Conservation (phyloP, 768 basidiomycete genomes). For the Suillus occidentalis region DNA sequence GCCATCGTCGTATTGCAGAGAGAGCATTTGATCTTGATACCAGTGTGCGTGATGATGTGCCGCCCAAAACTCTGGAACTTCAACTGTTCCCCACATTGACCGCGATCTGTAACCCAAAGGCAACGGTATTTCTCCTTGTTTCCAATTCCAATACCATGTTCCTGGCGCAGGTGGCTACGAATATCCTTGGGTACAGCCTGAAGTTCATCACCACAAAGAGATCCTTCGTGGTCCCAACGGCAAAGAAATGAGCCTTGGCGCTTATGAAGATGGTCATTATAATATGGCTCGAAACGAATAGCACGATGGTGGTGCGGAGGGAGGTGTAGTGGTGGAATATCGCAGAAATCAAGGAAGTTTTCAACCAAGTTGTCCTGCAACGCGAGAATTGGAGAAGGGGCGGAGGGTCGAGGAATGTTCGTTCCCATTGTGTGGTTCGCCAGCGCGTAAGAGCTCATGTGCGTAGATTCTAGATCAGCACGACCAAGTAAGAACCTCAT, state of each 20-base stretch:
- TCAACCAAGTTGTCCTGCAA: neutral
- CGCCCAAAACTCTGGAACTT: neutral
- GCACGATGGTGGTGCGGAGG: neutral
- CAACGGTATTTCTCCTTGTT: neutral
- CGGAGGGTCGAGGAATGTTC: neutral
- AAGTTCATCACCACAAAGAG: neutral
- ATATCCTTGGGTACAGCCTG: neutral
- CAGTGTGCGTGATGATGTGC: neutral
- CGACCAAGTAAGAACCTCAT: neutral
- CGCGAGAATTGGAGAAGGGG: neutral
- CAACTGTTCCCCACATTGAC: neutral
- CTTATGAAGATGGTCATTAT: neutral
- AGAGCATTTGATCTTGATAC: neutral
- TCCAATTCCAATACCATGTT: neutral
- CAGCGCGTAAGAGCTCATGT: neutral
- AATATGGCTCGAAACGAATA: neutral
- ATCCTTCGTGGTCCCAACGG: neutral
- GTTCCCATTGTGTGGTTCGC: neutral
- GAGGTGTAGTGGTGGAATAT: neutral
- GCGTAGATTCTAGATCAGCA: neutral
- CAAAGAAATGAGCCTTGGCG: neutral
- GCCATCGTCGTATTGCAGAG: neutral
- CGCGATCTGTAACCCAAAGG: neutral
- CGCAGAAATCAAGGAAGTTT: neutral
- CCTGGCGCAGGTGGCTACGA: neutral